These are phyloP conservation scores for Magnolia officinalis DNA, from an alignment of 164 flowering plant genomes.

Conservation along the genomic window DNA sequence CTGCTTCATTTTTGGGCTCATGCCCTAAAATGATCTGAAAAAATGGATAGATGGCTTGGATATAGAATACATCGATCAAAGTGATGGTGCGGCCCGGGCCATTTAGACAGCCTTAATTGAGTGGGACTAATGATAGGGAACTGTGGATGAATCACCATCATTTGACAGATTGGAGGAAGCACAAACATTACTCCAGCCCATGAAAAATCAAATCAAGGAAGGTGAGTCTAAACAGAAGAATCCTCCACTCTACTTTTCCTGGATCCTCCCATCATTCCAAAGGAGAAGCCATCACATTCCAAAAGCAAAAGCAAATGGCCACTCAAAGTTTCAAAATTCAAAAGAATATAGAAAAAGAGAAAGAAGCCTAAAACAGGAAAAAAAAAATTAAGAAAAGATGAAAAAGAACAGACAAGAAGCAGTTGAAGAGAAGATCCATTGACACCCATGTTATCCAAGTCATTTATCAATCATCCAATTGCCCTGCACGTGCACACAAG, in stretches of 20 bases:
- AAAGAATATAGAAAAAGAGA: not conserved
- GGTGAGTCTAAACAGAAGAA: constrained; percentile 15
- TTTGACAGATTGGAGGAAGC: no score
- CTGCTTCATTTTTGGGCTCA: no score
- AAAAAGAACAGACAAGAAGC: not conserved
- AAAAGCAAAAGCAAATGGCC: constrained; percentile 20
- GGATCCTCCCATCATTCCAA: constrained; percentile 24
- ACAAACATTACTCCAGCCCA: not conserved
- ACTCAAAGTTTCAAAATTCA: constrained; percentile 1
- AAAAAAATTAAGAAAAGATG: not conserved
- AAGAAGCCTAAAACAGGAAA: constrained; percentile 2
- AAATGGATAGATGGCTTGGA: no score
- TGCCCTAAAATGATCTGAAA: no score
- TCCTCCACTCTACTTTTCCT: constrained; percentile 18
- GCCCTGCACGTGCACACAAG: not conserved
- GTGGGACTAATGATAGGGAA: no score
- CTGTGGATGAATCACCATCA: no score
- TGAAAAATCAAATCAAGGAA: constrained; percentile 7
- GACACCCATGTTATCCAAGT: not conserved
- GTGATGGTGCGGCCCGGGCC: no score
- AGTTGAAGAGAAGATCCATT: not conserved
- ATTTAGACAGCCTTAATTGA: no score
- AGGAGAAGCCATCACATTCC: constrained; percentile 11
- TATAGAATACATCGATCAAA: no score
- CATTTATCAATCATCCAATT: not conserved